phyloP scores from a whole-genome alignment of 23 red algal genomes.

The Gracilaria caudata region DNA sequence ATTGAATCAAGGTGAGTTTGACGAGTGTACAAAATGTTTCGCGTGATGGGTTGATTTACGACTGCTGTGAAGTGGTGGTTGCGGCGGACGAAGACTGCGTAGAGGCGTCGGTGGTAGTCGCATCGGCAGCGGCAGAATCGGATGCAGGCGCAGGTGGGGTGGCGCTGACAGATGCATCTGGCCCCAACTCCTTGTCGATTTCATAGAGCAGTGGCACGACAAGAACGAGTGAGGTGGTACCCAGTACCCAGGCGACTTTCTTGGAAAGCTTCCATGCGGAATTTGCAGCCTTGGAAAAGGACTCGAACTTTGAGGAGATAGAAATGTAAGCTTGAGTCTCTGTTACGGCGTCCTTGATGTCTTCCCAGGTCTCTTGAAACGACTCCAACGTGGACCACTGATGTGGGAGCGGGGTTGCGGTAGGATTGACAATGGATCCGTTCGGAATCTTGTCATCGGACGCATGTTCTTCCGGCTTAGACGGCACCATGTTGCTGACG shows the following conservation, averaged over 20 bases:
- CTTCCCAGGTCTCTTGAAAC: conserved; percentile 40
- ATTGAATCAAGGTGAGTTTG: conserved; percentile 8
- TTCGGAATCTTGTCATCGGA: conserved; percentile 14
- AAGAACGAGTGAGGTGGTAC: conserved; percentile 83
- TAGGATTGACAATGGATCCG: conserved; percentile 4
- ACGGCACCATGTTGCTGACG: neutral
- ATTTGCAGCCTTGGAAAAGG: neutral
- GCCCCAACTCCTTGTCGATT: conserved; percentile 91
- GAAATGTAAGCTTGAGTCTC: conserved; percentile 18
- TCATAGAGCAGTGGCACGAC: conserved; percentile 94
- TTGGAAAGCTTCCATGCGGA: conserved; percentile 17
- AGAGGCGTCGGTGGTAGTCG: neutral
- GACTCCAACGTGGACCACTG: conserved; percentile 27
- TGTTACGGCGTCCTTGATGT: conserved; percentile 53
- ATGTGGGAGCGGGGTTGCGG: neutral
- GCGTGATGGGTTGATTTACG: neutral
- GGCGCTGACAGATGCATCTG: conserved; percentile 6
- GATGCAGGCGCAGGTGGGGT: conserved; percentile 1
- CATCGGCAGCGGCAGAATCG: neutral
- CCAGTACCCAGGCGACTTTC: conserved; percentile 77
- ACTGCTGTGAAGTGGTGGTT: conserved; percentile 13
- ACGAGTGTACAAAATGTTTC: conserved; percentile 13
- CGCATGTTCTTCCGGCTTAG: neutral
- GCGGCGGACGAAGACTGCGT: neutral
- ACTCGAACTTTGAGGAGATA: neutral